Conservation (phyloP, 345 rosid genomes). For the Lumnitzera racemosa region DNA sequence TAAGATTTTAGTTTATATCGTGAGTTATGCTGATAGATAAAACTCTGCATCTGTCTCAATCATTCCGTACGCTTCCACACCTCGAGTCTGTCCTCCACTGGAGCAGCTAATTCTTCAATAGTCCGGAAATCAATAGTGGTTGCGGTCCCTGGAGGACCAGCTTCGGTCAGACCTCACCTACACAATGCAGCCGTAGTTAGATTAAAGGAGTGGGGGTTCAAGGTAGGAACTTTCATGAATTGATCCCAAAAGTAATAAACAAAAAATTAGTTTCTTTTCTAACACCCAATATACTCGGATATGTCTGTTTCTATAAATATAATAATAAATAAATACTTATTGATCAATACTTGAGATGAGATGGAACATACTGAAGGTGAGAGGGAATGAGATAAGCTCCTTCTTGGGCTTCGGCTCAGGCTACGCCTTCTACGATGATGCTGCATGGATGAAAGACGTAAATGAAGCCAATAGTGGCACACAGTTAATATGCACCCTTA, state of each 20-base stretch:
- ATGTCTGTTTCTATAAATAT: no score
- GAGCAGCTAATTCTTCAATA: no score
- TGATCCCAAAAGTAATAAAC: no score
- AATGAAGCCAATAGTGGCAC: background rate
- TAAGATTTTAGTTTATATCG: no score
- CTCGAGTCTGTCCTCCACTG: no score
- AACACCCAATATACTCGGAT: no score
- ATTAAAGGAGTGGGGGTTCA: background rate
- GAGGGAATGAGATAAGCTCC: conserved; percentile 20
- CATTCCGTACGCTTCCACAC: no score
- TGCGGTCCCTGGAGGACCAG: background rate
- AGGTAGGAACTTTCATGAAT: no score
- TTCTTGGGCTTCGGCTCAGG: conserved; percentile 9
- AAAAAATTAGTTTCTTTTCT: no score
- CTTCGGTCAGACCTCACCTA: conserved; percentile 1
- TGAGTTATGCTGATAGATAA: no score
- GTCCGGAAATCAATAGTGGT: background rate
- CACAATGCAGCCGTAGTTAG: background rate
- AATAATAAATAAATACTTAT: no score
- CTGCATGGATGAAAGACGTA: conserved; percentile 4
- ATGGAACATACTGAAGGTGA: conserved; percentile 27
- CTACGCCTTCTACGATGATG: conserved; percentile 19
- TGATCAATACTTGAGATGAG: background rate
- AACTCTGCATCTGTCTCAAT: no score
- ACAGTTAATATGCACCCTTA: background rate